Base-by-base conservation (phyloP, 306 rosid species). In the Cotoneaster glaucophyllus region DNA sequence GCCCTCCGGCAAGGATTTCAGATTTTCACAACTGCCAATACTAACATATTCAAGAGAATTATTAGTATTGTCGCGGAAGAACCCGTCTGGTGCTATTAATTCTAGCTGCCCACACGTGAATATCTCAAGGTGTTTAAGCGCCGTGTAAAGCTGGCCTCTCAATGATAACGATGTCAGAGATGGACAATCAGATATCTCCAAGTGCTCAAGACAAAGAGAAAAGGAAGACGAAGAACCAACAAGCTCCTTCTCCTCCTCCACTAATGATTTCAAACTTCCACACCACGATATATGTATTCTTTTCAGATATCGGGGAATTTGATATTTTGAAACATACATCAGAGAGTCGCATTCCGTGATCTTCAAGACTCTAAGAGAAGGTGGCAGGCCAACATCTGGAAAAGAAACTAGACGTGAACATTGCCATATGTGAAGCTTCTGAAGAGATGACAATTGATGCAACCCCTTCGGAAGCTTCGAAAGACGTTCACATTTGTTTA, bases 241-340 rank as follows among this genome's bases (percentile, higher is more conserved):
- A 17, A 66, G 6, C 64, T 14, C 52, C 52, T 9, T 10, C 61
- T 57, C 74, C 21, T 52, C 11, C 10, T 53, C 64, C 2, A 71
- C 21, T 29, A 71, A 52, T 4, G 11, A 65, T 21, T 50, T 15
- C 61, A 52, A 56, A 4, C 15, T 75, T 8, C 6, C 0, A 53
- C 79, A 65, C 0, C 0, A 0, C 0, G 0, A 0, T 2, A 65
- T 52, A 5, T 0, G 0, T 14, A 75, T 32, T 5, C 6, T 8
- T 65, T 19, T 25, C 14, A 70, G 21, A 41, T 11, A 15, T 68
- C n/a, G 56, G 17, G 72, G 72, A 11, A 68, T 5, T 54, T 45
- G 39, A 2, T 21, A 11, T 71, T 22, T 71, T 31, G 50, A 48
- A 6, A 71, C 0, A 54, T 52, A n/a, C 64, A 11, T 0, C 21